Percentiles rank a stretch among this genome's conserved stretches.
Conservation (phyloP, 2,329 filamentous ascomycete species). For the Ramularia collo-cygni region DNA sequence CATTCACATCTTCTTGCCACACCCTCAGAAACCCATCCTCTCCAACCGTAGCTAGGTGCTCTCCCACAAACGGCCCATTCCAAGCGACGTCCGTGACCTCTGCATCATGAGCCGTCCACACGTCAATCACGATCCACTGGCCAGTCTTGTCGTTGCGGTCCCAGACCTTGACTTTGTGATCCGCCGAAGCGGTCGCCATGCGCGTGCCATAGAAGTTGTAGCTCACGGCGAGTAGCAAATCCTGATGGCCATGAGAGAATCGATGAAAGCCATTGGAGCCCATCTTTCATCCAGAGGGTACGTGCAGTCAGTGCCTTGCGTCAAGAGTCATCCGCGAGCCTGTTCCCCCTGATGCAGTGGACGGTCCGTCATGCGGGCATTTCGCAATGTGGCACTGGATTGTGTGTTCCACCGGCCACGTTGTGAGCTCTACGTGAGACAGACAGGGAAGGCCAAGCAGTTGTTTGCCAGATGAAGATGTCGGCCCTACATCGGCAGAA, state of each 20-base stretch:
- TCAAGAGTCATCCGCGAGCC: too few species aligned
- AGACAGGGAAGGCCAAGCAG: too few species aligned
- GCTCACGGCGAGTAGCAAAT: constrained; percentile 75
- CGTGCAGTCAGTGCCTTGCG: too few species aligned
- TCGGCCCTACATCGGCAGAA: too few species aligned
- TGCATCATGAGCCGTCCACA: constrained; percentile 82
- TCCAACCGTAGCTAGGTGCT: constrained; percentile 79
- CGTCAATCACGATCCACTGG: constrained; percentile 74
- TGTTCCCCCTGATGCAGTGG: too few species aligned
- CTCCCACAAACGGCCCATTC: constrained; percentile 84
- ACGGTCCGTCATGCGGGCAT: background rate
- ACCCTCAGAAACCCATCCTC: constrained; percentile 86
- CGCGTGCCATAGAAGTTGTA: constrained; percentile 92
- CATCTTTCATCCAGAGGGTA: constrained; percentile 12
- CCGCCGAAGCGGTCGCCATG: constrained; percentile 83
- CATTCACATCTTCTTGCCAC: constrained; percentile 84
- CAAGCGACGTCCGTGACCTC: constrained; percentile 91
- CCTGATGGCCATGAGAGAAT: constrained; percentile 67
- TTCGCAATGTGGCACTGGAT: background rate
- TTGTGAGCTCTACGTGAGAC: background rate
- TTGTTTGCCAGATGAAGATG: too few species aligned
- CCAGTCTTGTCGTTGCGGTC: constrained; percentile 69
- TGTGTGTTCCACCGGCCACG: constrained; percentile 1
- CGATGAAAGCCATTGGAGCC: constrained; percentile 41
- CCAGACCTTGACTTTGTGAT: constrained; percentile 90